Percentiles rank a stretch among this genome's conserved stretches.
Conservation (phyloP, 805 yeast genomes). For the Candida peoriensis region DNA sequence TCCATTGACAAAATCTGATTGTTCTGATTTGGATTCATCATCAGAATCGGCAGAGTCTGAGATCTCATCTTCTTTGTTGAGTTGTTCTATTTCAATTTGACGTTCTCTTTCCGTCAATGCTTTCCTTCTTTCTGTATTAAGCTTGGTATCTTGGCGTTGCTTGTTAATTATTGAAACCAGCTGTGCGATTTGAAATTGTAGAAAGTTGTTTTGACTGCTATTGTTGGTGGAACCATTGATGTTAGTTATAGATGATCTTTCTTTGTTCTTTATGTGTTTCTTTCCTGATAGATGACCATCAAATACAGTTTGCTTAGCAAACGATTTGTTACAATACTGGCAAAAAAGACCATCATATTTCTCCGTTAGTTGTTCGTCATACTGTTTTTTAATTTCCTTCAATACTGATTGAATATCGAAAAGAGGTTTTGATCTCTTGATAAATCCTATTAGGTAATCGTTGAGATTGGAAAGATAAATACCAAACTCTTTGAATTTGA, state of each 20-base stretch:
- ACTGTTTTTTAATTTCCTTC: conserved; percentile 12
- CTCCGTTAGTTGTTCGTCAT: conserved; percentile 9
- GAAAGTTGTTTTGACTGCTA: conserved; percentile 31
- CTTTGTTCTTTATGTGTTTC: conserved; percentile 57
- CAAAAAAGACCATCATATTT: conserved; percentile 44
- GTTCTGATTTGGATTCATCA: conserved; percentile 12
- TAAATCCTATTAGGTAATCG: conserved; percentile 45
- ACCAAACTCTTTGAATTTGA: conserved; percentile 6
- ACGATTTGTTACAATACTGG: conserved; percentile 54
- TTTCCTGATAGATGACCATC: conserved; percentile 68
- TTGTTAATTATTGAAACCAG: conserved; percentile 34
- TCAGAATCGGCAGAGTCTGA: conserved; percentile 23
- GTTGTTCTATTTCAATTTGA: conserved; percentile 24
- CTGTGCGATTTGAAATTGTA: conserved; percentile 17
- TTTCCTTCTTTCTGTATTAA: conserved; percentile 58
- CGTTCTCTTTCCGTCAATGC: conserved; percentile 60
- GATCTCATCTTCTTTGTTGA: conserved; percentile 23
- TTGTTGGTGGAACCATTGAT: conserved; percentile 11
- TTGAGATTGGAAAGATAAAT: conserved; percentile 41
- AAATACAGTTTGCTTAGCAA: conserved; percentile 61
- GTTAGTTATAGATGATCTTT: conserved; percentile 5
- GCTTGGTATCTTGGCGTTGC: conserved; percentile 44
- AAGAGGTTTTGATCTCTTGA: conserved; percentile 45
- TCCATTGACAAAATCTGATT: conserved; percentile 19
- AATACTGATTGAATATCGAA: conserved; percentile 31